A percentile compares a stretch with the other conserved stretches of the same genome.
phyloP scores from a whole-genome alignment of 257 asterid genomes.

The Nicotiana attenuata region DNA sequence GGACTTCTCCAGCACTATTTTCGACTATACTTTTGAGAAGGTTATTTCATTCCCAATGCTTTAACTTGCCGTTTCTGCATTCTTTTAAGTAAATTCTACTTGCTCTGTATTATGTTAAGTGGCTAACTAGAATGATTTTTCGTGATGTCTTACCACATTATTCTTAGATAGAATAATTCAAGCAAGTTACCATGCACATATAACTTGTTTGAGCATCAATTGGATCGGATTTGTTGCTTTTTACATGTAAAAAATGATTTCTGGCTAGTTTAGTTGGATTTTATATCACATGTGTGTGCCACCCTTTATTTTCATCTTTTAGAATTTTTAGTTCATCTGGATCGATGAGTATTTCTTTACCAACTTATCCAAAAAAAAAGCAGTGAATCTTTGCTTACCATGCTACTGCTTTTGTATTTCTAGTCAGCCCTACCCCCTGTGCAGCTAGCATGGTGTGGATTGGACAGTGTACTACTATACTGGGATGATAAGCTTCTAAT shows the following conservation, averaged over 20 bases:
- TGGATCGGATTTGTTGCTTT: neutral
- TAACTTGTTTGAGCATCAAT: too few species aligned
- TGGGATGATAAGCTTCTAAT: constrained; percentile 96
- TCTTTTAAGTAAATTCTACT: neutral
- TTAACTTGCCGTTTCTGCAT: neutral
- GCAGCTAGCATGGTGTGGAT: constrained; percentile 96
- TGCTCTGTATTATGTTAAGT: neutral
- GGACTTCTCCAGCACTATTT: constrained; percentile 65
- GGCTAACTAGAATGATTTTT: neutral
- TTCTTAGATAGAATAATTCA: neutral
- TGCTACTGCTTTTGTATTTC: constrained; percentile 12
- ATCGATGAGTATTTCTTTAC: neutral
- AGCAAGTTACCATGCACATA: too few species aligned
- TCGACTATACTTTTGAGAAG: constrained; percentile 85
- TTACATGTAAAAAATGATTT: neutral
- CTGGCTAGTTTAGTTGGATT: neutral
- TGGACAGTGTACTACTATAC: constrained; percentile 85
- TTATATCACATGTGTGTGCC: neutral
- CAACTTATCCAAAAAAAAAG: neutral
- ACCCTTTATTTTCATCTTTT: neutral
- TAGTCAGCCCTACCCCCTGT: constrained; percentile 94
- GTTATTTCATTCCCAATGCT: neutral
- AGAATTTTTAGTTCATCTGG: neutral
- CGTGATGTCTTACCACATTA: neutral
- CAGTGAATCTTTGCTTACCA: neutral